Evolutionary conservation across 2,329 filamentous ascomycete genomes (phyloP), one percentile per base, ranked within the genome.

Genomic region (Hypoxylon sp.): DNA sequence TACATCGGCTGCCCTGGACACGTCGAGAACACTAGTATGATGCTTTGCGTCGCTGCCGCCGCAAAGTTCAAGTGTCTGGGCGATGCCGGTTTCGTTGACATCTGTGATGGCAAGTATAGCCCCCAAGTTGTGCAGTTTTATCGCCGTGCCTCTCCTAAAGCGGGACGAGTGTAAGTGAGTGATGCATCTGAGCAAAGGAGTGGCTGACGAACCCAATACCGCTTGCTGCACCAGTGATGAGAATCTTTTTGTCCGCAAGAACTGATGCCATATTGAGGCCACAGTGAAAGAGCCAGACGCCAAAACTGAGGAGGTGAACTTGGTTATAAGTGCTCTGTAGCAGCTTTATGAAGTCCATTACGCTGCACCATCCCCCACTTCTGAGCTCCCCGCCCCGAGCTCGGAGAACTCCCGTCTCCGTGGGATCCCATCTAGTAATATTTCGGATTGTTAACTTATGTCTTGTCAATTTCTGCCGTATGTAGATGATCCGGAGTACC

Each of bases 181-280:
- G 14, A n/a, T 17, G 21, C 4, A 17, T 21, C 23, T 14, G n/a
- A 50, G 48, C 30, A 14, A 11, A 14, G 46, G 11, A 60, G 25
- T 36, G 21, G 17, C 25, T 21, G 41, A 25, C 45, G n/a, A n/a
- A 21, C 71, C 71, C 71, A 50, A 73, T 73, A 52, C 71, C 71
- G 32, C 71, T 73, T 17, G 63, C 71, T 17, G 71, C 71, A 14
- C 71, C 71, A 13, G 71, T 73, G 23, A 73, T 56, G 17, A 73
- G 53, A 34, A 73, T 62, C 14, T 65, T 68, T 55, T 72, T 73
- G 19, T 61, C 71, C 1, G 65, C 43, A 17, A 73, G 65, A 45
- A 41, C 67, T 3, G 58, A 56, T 23, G 68, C 25, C 69, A 72
- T 72, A 11, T 53, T 67, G 60, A 41, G 34, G 4, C 19, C n/a